Conservation (phyloP, 352 stramenopile species). For the Blastocystis sp. region DNA sequence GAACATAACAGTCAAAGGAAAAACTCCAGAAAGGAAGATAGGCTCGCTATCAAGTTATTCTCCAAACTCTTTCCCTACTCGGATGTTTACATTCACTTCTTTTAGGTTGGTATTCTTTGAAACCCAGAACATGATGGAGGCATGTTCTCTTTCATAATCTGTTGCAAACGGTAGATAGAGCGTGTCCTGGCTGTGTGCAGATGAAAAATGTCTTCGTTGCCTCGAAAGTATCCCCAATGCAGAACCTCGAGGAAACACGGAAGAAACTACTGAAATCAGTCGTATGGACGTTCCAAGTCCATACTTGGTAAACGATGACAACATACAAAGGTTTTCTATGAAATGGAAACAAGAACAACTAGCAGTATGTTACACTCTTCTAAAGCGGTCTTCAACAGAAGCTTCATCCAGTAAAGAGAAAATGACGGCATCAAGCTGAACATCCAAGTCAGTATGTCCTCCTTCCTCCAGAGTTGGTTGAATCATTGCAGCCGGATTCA, state of each 20-base stretch:
- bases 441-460: neutral
- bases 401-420: constrained; percentile 37
- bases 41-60: neutral
- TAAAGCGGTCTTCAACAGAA: constrained; percentile 4
- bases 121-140: constrained; percentile 50
- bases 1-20: constrained; percentile 49
- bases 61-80: neutral
- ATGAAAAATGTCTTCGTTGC: neutral
- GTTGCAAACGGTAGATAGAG: constrained; percentile 48
- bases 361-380: neutral
- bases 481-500: too few species aligned
- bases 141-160: constrained; percentile 18
- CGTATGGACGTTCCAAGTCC: neutral
- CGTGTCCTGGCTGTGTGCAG: neutral
- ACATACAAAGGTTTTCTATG: neutral
- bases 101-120: constrained; percentile 56
- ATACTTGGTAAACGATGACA: neutral
- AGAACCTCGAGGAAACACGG: neutral
- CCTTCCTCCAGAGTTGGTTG: neutral
- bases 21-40: constrained; percentile 63
- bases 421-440: neutral
- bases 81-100: constrained; percentile 3
- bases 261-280: neutral
- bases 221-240: neutral
- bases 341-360: neutral